Evolutionary conservation across 2,329 filamentous ascomycete genomes (phyloP), one percentile per base, ranked within the genome.

Genomic region (Trichoderma aggressivum): DNA sequence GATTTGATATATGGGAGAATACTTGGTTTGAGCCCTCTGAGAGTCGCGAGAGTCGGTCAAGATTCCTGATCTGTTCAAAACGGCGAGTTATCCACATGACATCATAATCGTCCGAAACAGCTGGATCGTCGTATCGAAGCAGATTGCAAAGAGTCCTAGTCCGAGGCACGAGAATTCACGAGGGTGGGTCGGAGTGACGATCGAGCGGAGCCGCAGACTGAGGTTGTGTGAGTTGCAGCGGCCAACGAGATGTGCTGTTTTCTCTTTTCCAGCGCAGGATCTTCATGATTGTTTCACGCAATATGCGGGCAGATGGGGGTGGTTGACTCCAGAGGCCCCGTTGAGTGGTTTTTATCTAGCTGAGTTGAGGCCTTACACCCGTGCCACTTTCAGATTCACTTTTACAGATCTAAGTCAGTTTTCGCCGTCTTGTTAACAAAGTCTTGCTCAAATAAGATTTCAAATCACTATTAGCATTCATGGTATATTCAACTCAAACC

Each of bases 61-160:
- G 63, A 50, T 32, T 16, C 64, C 14, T 43, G 55, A 59, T 68
- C 7, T 24, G 64, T 68, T 34, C 18, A n/a, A 32, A 43, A 32
- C 26, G 32, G 7, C n/a, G 26, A 24, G 8, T 68, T 68, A 59
- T 60, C 64, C 64, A 68, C 64, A 68, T 68, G 64, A 68, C 64
- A 68, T 68, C 64, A 68, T 68, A 30, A 21, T 21, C 21, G 34
- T n/a, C 63, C 28, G 24, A 21, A 11, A 24, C 50, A 43, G 34
- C 24, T 39, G 53, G 53, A 47, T 26, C 24, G 18, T 39, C 34
- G 24, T 59, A 28, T 68, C 32, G 64, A 43, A 28, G 43, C 53
- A 67, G 64, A 67, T 66, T 28, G 34, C 53, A 50, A 14, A 68
- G 64, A 67, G 55, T 47, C 61, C 39, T 32, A 32, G 36, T 26